phyloP scores from a whole-genome alignment of 179 eudicot species.

The Silene vulgaris region DNA sequence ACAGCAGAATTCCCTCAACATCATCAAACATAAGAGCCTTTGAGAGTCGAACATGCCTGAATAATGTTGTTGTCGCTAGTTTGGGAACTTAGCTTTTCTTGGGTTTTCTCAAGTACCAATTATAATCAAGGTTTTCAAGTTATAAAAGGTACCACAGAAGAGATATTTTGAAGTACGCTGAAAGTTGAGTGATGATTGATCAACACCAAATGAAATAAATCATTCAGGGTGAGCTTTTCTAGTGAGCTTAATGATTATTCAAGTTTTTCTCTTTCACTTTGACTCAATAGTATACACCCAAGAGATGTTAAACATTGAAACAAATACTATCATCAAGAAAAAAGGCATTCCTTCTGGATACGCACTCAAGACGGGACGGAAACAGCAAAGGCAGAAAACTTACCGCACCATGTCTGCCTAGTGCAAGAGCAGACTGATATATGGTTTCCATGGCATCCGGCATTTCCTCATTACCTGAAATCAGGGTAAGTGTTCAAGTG shows the following conservation, averaged over 20 bases:
- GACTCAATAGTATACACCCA: neutral
- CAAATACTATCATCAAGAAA: neutral
- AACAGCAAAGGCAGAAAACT: constrained; percentile 28
- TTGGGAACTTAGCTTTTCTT: too few species aligned
- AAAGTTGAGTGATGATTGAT: too few species aligned
- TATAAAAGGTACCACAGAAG: too few species aligned
- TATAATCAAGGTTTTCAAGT: too few species aligned
- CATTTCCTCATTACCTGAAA: constrained; percentile 71
- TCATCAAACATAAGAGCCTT: too few species aligned
- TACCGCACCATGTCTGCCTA: constrained; percentile 84
- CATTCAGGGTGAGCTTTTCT: too few species aligned
- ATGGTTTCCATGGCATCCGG: constrained; percentile 97
- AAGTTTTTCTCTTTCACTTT: neutral
- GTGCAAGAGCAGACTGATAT: constrained; percentile 77
- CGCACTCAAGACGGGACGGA: neutral
- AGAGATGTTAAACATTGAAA: neutral
- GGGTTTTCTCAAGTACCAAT: too few species aligned
- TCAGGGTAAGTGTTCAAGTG: constrained; percentile 2
- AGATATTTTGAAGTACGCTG: too few species aligned
- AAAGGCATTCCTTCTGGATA: neutral
- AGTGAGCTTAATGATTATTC: too few species aligned
- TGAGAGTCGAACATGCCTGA: too few species aligned
- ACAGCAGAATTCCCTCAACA: neutral
- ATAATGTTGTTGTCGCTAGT: too few species aligned
- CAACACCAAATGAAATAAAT: too few species aligned